Conservation (phyloP, 2,329 filamentous ascomycete species). For the Colletotrichum acutatum region DNA sequence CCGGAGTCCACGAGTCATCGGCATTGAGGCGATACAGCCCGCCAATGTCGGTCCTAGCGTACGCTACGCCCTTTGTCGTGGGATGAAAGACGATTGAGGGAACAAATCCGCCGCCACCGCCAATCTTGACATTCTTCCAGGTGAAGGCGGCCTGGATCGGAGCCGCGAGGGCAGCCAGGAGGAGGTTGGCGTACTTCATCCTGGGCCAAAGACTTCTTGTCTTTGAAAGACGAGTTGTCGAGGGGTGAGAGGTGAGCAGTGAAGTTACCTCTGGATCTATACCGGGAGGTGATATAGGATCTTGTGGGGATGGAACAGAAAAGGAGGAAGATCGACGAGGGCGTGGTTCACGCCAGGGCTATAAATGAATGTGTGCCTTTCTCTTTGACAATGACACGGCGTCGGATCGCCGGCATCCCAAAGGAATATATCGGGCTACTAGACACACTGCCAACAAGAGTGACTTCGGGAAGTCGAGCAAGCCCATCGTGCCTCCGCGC, state of each 20-base stretch:
- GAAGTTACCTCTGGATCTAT: neutral
- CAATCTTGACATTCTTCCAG: constrained; percentile 63
- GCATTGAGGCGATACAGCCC: constrained; percentile 65
- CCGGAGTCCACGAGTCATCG: constrained; percentile 65
- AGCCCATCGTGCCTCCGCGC: neutral
- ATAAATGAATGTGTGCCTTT: neutral
- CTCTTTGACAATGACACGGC: neutral
- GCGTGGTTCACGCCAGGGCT: neutral
- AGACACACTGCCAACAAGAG: neutral
- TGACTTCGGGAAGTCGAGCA: neutral
- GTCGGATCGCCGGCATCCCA: neutral
- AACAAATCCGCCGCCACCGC: constrained; percentile 69
- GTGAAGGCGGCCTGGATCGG: constrained; percentile 48
- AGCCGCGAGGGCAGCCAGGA: constrained; percentile 36
- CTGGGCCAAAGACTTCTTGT: neutral
- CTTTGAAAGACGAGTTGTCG: neutral
- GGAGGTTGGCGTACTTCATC: constrained; percentile 30
- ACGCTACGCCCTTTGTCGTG: constrained; percentile 60
- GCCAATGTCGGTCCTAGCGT: constrained; percentile 68
- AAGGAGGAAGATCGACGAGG: neutral
- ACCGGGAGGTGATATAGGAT: neutral
- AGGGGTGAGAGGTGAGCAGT: too few species aligned
- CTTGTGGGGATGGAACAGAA: neutral
- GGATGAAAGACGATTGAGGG: constrained; percentile 68
- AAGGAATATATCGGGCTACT: neutral